Conservation (phyloP, 2,329 filamentous ascomycete species). For the Talaromyces sp. region DNA sequence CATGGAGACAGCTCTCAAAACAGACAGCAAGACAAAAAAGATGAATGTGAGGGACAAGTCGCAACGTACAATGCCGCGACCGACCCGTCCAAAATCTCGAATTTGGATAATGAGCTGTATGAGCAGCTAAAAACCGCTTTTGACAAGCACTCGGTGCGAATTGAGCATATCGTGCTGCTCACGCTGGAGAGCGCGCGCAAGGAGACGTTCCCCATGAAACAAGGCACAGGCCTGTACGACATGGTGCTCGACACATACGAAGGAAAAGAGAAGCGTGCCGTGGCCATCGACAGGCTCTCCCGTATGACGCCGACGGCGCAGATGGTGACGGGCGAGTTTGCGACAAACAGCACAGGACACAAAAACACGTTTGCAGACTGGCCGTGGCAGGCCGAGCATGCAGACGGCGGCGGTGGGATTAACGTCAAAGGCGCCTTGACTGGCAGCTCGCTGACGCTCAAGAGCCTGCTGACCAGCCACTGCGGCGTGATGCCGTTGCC, state of each 20-base stretch:
- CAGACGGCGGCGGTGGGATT: slow-evolving; percentile 25
- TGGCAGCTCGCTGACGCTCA: slow-evolving; percentile 34
- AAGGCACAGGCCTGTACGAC: slow-evolving; percentile 29
- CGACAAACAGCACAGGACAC: slow-evolving; percentile 24
- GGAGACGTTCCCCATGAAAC: slow-evolving; percentile 35
- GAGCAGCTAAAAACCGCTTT: slow-evolving; percentile 24
- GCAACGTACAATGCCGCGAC: slow-evolving; percentile 24
- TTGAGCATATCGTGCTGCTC: slow-evolving; percentile 35
- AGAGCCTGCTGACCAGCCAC: slow-evolving; percentile 34
- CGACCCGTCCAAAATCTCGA: slow-evolving; percentile 35
- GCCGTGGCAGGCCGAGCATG: slow-evolving; percentile 16
- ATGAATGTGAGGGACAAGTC: not conserved
- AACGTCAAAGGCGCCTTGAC: slow-evolving; percentile 35
- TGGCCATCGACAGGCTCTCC: slow-evolving; percentile 23
- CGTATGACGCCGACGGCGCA: slow-evolving; percentile 26
- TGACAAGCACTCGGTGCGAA: slow-evolving; percentile 23
- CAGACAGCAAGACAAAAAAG: not conserved
- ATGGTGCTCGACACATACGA: slow-evolving; percentile 21
- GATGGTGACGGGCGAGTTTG: slow-evolving; percentile 31
- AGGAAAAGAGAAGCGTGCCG: slow-evolving; percentile 15
- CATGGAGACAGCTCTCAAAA: not conserved
- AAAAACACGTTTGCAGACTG: slow-evolving; percentile 16
- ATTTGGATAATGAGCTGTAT: slow-evolving; percentile 27
- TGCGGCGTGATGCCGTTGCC: slow-evolving; percentile 36
- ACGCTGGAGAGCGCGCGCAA: slow-evolving; percentile 38